Conservation (phyloP, 225 moss, liverwort and hornwort species). For the Antitrichia curtipendula region DNA sequence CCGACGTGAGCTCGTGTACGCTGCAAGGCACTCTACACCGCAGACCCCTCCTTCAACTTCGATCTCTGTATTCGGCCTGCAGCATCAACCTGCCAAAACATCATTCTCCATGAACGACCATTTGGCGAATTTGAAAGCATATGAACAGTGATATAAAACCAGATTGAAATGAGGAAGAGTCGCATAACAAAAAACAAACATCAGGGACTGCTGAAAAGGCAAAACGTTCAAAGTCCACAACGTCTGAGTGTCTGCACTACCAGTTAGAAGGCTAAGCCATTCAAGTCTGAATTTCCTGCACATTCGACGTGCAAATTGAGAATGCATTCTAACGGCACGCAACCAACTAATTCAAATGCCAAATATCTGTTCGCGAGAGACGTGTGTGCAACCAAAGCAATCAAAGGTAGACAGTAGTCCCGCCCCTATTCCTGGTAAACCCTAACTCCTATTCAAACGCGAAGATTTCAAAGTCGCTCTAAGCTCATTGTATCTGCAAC, state of each 20-base stretch:
- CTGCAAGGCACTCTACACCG: conserved; percentile 48
- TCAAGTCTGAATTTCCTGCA: background rate
- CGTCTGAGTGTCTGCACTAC: background rate
- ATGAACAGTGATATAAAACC: background rate
- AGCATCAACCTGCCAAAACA: conserved; percentile 61
- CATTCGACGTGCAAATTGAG: background rate
- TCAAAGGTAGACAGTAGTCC: background rate
- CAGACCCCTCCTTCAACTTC: conserved; percentile 61
- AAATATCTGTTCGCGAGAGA: background rate
- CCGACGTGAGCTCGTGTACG: background rate
- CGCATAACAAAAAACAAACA: background rate
- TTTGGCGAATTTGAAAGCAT: background rate
- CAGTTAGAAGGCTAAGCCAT: background rate
- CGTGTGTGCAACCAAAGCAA: background rate
- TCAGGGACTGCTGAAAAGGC: background rate
- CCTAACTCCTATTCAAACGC: background rate
- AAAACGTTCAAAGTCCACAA: background rate
- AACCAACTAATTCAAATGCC: background rate
- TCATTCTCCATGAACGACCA: background rate
- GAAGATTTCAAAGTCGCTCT: background rate
- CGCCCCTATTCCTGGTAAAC: background rate
- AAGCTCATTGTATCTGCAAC: background rate
- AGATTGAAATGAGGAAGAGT: background rate
- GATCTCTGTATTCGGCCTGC: conserved; percentile 90
- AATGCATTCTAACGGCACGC: background rate